phyloP scores from a whole-genome alignment of 805 yeast species.

The Saturnispora sanitii region DNA sequence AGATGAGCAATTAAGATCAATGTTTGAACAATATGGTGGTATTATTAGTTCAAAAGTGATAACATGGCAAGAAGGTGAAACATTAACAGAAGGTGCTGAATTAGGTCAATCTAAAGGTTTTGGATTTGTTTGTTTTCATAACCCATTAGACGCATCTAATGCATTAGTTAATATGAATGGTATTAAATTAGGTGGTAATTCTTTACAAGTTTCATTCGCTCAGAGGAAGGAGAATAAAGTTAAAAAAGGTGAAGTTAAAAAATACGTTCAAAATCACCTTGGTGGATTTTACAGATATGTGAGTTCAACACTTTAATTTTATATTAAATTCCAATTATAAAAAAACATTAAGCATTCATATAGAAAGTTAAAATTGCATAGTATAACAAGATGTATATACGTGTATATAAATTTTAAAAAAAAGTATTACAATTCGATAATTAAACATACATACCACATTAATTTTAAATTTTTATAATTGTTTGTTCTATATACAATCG shows the following conservation, averaged over 20 bases:
- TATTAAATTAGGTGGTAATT: constrained; percentile 28
- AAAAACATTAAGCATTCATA: too few species aligned
- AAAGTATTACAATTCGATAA: not conserved
- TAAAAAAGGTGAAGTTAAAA: constrained; percentile 26
- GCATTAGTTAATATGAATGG: constrained; percentile 62
- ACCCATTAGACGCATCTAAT: constrained; percentile 53
- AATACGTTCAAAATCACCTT: constrained; percentile 28
- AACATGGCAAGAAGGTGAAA: constrained; percentile 33
- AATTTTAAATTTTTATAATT: too few species aligned
- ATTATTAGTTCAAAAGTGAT: constrained; percentile 48
- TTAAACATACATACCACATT: not conserved
- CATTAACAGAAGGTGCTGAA: constrained; percentile 4
- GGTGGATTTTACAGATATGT: constrained; percentile 21
- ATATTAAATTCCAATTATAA: too few species aligned
- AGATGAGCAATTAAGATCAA: constrained; percentile 40
- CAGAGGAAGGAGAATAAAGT: constrained; percentile 55
- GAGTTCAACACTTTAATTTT: too few species aligned
- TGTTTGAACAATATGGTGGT: constrained; percentile 39
- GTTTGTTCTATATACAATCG: too few species aligned
- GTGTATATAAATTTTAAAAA: too few species aligned
- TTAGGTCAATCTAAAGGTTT: constrained; percentile 54
- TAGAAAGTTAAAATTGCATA: too few species aligned
- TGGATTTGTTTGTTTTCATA: constrained; percentile 70
- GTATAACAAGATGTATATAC: too few species aligned
- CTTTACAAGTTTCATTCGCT: constrained; percentile 56